phyloP scores from a whole-genome alignment of 1,284 basidiomycete genomes.

The Ganoderma leucocontextum region DNA sequence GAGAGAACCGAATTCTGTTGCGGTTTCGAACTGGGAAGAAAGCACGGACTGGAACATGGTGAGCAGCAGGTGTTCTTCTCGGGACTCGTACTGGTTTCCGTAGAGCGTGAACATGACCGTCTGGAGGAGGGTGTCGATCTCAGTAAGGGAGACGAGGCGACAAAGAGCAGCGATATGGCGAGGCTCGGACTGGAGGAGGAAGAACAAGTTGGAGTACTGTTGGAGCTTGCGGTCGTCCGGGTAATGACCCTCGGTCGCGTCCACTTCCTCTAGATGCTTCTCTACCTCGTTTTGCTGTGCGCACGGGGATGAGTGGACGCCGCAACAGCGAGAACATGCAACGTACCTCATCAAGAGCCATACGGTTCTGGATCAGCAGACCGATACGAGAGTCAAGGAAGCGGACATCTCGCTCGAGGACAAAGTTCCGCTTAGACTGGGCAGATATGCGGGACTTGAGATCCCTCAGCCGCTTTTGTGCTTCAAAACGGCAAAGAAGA shows the following conservation, averaged over 20 bases:
- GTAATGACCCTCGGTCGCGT: conserved; percentile 87
- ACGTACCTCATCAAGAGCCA: conserved; percentile 93
- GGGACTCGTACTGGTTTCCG: conserved; percentile 98
- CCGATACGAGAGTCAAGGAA: conserved; percentile 99
- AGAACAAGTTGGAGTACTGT: conserved; percentile 99
- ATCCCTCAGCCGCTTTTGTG: conserved; percentile 95
- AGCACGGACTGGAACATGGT: conserved; percentile 99
- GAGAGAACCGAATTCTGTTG: conserved; percentile 96
- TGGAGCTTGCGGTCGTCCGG: conserved; percentile 94
- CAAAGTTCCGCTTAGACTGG: conserved; percentile 99
- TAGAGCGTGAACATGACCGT: conserved; percentile 99
- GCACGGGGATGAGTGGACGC: conserved; percentile 20
- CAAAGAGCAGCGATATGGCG: conserved; percentile 96
- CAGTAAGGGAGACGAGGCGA: conserved; percentile 94
- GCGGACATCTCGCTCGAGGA: conserved; percentile 96
- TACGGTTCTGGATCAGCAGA: conserved; percentile 96
- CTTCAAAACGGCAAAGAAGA: conserved; percentile 42
- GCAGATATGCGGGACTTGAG: conserved; percentile 97
- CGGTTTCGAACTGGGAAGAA: conserved; percentile 97
- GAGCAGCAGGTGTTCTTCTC: conserved; percentile 97
- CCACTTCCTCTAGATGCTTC: conserved; percentile 93
- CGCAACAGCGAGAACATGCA: conserved; percentile 12
- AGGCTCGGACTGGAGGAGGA: conserved; percentile 97
- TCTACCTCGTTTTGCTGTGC: conserved; percentile 90
- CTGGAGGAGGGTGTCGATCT: conserved; percentile 98